Evolutionary conservation across 495 filamentous ascomycete species (phyloP), one percentile per base, ranked within the genome.

Genomic region (Podospora pseudoanserina): DNA sequence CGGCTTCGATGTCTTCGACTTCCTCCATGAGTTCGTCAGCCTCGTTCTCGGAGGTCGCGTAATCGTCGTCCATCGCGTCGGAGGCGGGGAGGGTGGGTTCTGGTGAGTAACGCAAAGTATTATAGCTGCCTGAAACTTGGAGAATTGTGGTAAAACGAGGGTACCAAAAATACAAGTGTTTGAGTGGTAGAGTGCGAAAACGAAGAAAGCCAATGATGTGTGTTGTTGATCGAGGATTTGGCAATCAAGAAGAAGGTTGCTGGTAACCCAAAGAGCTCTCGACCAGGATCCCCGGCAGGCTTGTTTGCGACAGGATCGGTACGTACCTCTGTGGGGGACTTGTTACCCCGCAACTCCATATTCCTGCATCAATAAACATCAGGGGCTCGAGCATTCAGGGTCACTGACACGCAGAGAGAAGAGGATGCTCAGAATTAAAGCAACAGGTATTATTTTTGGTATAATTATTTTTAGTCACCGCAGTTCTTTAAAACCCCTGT

Each of bases 1-100:
- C 84, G 30, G 81, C 82, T n/a, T 89, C 81, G 19, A 85, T 86
- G 5, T 87, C 85, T 20, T 91, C 89, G 66, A 84, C 83, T 16
- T 89, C 87, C 39, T 84, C 82, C 70, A 90, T 87, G 2, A 86
- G 86, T 67, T 91, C 89, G 32, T 86, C 90, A 63, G 79, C 70
- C 63, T 91, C 89, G 39, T 86, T 89, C 55, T 91, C 88, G 6
- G 83, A 86, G 60, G 75, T 79, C n/a, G 63, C 76, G 65, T 83
- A 81, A 18, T 75, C 70, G 86, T 81, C 79, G 65, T 85, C 82
- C 60, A 75, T 80, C 9, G 60, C 66, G 39, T 49, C 39, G 9
- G 39, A 11, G 39, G 2, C 15, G 7, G 39, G 23, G 23, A 23
- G 23, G 23, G 15, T 49, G 39, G 39, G 7, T 16, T 49, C 13